Percentiles rank a stretch among this genome's conserved stretches.
Conservation (phyloP, 2,329 filamentous ascomycete genomes). For the Colletotrichum siamense region DNA sequence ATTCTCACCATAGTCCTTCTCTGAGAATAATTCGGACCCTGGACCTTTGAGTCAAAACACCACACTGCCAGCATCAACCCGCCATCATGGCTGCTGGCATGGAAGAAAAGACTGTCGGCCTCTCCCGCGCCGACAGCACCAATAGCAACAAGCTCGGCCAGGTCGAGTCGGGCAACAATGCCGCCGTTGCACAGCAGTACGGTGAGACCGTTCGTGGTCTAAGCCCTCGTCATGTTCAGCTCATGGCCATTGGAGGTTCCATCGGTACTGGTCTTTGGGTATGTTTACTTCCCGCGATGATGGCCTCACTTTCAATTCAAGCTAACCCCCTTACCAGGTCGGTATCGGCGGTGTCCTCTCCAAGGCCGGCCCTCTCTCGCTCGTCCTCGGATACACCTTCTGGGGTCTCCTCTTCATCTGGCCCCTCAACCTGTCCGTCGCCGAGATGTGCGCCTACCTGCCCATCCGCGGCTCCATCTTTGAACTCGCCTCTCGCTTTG, state of each 20-base stretch:
- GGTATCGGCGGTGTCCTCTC: slow-evolving; percentile 48
- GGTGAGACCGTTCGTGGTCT: slow-evolving; percentile 39
- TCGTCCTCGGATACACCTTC: slow-evolving; percentile 49
- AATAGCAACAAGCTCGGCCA: slow-evolving; percentile 19
- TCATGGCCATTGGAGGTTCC: slow-evolving; percentile 54
- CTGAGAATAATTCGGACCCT: not conserved
- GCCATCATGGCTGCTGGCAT: slow-evolving; percentile 6
- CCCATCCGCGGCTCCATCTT: slow-evolving; percentile 61
- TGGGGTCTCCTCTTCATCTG: slow-evolving; percentile 51
- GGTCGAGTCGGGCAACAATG: slow-evolving; percentile 7
- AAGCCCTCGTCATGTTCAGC: slow-evolving; percentile 49
- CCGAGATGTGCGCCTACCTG: slow-evolving; percentile 63
- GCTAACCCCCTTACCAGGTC: slow-evolving; percentile 27
- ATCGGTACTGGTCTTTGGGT: slow-evolving; percentile 51
- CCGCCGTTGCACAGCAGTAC: slow-evolving; percentile 26
- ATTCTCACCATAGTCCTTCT: not conserved
- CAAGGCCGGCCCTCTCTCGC: slow-evolving; percentile 47
- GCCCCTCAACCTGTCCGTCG: slow-evolving; percentile 52
- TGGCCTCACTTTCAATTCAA: not conserved
- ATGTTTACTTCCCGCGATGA: not conserved
- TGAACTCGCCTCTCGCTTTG: slow-evolving; percentile 58
- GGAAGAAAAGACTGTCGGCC: slow-evolving; percentile 20
- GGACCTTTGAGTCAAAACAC: not conserved
- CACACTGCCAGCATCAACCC: not conserved
- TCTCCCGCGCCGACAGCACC: slow-evolving; percentile 17